Base-by-base conservation (phyloP, 164 flowering plant genomes). In the Cinnamomum chago region DNA sequence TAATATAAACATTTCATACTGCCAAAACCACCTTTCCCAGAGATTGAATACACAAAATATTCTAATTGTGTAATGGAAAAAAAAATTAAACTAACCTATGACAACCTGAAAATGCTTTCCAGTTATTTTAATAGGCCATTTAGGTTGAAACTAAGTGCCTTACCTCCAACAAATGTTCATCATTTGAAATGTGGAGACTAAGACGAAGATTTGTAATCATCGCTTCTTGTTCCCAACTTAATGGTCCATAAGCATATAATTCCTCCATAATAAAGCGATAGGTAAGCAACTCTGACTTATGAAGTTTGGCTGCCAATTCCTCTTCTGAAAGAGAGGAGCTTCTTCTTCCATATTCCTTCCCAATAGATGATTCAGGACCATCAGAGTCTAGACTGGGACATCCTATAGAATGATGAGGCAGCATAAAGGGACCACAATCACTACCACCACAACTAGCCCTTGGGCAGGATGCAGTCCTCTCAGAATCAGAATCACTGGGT, bases 151-250 rank as follows among this genome's bases (percentile, higher is more conserved):
- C 82, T 81, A 95, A 84, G 74, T 85, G 84, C 84, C 87, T 88
- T 66, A 93, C 72, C 92, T 89, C 92, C 85, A 77, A 78, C 84
- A 93, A 86, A 87, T 95, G 97, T 78, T 95, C 97, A 81, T 95
- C 99, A 81, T 89, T 93, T 79, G 97, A 90, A 76, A 95, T 90
- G 75, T 90, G 84, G 74, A 95, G 94, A 4, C 79, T 82, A 76
- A 90, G 84, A 67, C 97, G 95, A 71, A 95, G 94, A 80, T 91
- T 88, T 50, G 97, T 93, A 82, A 93, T 75, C 75, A 90, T 67
- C n/a, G 85, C 82, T 86, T 95, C 97, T 72, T 86, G 88, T 74
- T 95, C 99, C 99, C 99, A 95, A 85, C 90, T 95, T 80, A 93
- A 83, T 76, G 95, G 95, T 51, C 98, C 97, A 67, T 91, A 90